These are phyloP conservation scores for Metarhizium anisopliae DNA, from an alignment of 2,329 filamentous ascomycete genomes.

Conservation along the genomic window DNA sequence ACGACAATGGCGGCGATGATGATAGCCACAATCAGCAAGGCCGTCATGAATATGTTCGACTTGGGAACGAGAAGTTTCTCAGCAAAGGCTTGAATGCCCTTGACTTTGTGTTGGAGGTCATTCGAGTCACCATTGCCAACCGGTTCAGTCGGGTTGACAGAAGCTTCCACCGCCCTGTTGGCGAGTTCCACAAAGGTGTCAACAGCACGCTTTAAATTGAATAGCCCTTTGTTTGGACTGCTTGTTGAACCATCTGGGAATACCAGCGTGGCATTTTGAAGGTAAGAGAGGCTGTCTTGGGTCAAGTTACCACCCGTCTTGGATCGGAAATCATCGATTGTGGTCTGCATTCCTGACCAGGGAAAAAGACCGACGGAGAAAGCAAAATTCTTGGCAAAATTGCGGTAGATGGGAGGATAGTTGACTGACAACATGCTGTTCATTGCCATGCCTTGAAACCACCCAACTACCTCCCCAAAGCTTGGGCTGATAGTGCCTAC, in stretches of 20 bases:
- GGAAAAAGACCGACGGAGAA: constrained; percentile 81
- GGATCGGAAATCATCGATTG: constrained; percentile 76
- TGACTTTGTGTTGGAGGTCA: constrained; percentile 43
- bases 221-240: constrained; percentile 27
- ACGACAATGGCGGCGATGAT: constrained; percentile 76
- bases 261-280: constrained; percentile 68
- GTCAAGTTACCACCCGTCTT: constrained; percentile 82
- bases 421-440: constrained; percentile 93
- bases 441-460: constrained; percentile 90
- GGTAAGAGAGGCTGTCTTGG: constrained; percentile 62
- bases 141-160: constrained; percentile 27
- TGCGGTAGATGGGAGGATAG: constrained; percentile 80
- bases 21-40: constrained; percentile 81
- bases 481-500: constrained; percentile 65
- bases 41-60: constrained; percentile 92
- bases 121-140: constrained; percentile 16
- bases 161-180: constrained; percentile 42
- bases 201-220: constrained; percentile 47
- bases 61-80: constrained; percentile 77
- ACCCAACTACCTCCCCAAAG: constrained; percentile 76
- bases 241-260: constrained; percentile 52
- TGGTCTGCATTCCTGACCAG: constrained; percentile 69
- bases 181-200: constrained; percentile 37
- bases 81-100: constrained; percentile 74
- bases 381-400: constrained; percentile 85